Evolutionary conservation across 1,284 basidiomycete genomes (phyloP).

Genomic region (Fomitopsis betulina): DNA sequence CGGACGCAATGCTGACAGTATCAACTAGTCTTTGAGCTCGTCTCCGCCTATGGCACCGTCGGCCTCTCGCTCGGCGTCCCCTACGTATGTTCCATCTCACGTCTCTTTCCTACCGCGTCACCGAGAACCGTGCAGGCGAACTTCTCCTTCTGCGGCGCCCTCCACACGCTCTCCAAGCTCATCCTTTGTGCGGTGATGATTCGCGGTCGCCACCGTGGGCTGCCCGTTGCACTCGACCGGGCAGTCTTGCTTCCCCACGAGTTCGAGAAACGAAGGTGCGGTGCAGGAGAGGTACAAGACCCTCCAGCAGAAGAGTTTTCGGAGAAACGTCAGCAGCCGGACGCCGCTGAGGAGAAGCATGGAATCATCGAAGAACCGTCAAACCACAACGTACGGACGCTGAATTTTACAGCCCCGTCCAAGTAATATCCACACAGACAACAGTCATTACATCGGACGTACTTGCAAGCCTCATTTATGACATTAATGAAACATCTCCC

Average conservation of each 20-base stretch:
- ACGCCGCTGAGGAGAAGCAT: not conserved
- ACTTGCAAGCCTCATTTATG: not conserved
- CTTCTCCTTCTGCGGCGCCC: conserved; percentile 61
- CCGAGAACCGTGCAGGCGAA: conserved; percentile 35
- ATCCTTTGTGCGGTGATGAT: conserved; percentile 75
- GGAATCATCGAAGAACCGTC: not conserved
- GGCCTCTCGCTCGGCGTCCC: conserved; percentile 71
- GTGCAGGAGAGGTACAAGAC: not conserved
- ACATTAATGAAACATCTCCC: not conserved
- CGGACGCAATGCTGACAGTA: not conserved
- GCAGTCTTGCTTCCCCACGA: conserved; percentile 47
- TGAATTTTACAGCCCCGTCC: not conserved
- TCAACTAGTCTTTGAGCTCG: conserved; percentile 54
- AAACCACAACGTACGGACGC: not conserved
- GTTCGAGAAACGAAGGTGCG: conserved; percentile 4
- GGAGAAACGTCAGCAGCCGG: not conserved
- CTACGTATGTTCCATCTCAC: conserved; percentile 28
- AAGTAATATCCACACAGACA: not conserved
- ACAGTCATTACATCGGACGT: not conserved
- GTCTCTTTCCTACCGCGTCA: not conserved
- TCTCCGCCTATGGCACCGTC: conserved; percentile 67
- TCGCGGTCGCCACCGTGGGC: conserved; percentile 70
- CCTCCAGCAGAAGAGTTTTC: not conserved
- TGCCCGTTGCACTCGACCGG: conserved; percentile 70
- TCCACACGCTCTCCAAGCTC: conserved; percentile 67